These are phyloP conservation scores for Ciborinia camelliae DNA, from an alignment of 2,329 filamentous ascomycete species.

Conservation along the genomic window DNA sequence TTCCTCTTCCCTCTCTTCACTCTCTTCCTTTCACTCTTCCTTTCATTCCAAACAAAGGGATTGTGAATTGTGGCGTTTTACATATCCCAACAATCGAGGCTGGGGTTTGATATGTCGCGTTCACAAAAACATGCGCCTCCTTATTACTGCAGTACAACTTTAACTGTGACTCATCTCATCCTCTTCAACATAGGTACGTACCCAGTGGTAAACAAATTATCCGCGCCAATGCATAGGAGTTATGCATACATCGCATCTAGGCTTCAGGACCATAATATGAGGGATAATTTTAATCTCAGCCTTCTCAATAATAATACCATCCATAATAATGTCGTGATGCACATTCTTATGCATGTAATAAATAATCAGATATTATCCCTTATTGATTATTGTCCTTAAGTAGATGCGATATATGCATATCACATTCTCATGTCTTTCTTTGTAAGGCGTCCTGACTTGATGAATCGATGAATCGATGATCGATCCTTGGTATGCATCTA, in stretches of 20 bases:
- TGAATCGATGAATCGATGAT: too few species aligned
- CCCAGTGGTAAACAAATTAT: background rate
- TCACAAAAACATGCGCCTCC: background rate
- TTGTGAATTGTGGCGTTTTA: constrained; percentile 3
- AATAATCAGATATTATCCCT: background rate
- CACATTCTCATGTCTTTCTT: too few species aligned
- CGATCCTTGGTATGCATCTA: too few species aligned
- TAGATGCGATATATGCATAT: too few species aligned
- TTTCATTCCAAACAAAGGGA: background rate
- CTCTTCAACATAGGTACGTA: too few species aligned
- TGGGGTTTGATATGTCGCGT: background rate
- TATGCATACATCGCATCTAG: background rate
- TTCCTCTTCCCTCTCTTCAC: too few species aligned
- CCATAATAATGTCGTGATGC: background rate
- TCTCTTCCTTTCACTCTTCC: background rate
- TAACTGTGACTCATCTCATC: background rate
- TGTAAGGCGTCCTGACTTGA: too few species aligned
- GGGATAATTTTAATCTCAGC: background rate
- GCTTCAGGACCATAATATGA: background rate
- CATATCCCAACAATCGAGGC: too few species aligned
- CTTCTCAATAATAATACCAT: background rate
- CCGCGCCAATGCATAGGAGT: background rate
- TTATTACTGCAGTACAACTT: background rate
- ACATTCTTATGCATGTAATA: constrained; percentile 3
- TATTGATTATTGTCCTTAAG: too few species aligned